Evolutionary conservation across 805 yeast species (phyloP), one percentile per base, ranked within the genome.

Genomic region (Metschnikowia gelsemii): DNA sequence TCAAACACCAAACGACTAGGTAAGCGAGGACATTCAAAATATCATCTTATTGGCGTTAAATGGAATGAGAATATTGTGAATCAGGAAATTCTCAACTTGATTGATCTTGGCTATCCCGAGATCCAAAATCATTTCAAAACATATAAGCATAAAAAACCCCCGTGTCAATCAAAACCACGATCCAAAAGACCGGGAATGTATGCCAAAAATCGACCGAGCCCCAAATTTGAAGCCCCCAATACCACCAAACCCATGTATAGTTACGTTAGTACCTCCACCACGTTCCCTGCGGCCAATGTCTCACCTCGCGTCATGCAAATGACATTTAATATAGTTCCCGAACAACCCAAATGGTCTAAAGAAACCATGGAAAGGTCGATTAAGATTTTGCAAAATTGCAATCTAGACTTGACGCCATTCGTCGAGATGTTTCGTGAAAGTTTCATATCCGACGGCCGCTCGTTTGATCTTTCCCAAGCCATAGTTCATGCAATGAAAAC

Each of bases 1-100:
- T 47, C 68, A 32, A 39, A 58, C 19, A 64, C 66, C 38, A 69
- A 69, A 43, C 49, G 74, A 38, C 57, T 69, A 34, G 74, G 74
- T 4, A 55, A 64, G 38, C 47, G 74, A 28, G 74, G 74, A 14
- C 70, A 66, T 37, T 68, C 73, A 5, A 68, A 67, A 47, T 68
- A 68, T 45, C 66, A 69, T 39, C 68, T 67, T 44, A 52, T 68
- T 34, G 73, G 73, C 2, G 68, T 69, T 2, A 49, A 62, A 8
- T 67, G 73, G 72, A 68, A 66, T 44, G 59, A 59, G 14, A 58
- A 58, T 32, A 54, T 68, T 8, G 59, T 68, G n/a, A 49, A 52
- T 32, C 56, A 55, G 2, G 68, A 66, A 17, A 56, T 67, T 22
- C 52, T 54, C 19, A 43, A 18, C 8, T 50, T 68, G 26, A 16